These are phyloP conservation scores for Rhynchospora tenuis DNA, from an alignment of 176 grass and related monocot genomes.

Conservation along the genomic window DNA sequence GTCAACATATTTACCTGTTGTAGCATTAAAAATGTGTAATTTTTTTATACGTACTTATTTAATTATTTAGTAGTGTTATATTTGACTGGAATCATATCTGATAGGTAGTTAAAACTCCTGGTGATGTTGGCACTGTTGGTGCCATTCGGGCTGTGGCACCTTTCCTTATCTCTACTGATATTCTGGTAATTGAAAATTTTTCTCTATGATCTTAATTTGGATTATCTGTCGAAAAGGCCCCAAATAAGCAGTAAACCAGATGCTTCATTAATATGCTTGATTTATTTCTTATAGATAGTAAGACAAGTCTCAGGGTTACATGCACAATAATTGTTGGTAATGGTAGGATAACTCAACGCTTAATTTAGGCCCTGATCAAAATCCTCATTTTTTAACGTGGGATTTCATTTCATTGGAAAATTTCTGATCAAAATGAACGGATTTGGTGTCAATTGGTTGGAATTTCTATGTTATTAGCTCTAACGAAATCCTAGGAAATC, in stretches of 20 bases:
- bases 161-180: conserved; percentile 66
- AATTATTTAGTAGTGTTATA: not conserved
- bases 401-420: too few species aligned
- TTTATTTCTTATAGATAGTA: not conserved
- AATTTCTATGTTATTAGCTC: too few species aligned
- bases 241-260: not conserved
- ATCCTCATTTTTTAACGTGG: too few species aligned
- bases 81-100: conserved; percentile 8
- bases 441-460: too few species aligned
- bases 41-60: not conserved
- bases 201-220: not conserved
- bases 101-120: conserved; percentile 65
- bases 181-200: conserved; percentile 58
- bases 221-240: not conserved
- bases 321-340: not conserved
- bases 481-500: too few species aligned
- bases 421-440: too few species aligned
- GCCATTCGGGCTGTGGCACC: conserved; percentile 69
- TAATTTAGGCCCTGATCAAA: too few species aligned
- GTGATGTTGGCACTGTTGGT: conserved; percentile 86
- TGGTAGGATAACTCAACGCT: not conserved
- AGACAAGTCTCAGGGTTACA: not conserved
- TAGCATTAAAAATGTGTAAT: not conserved
- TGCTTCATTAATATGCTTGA: not conserved
- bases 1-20: not conserved